Conservation (phyloP, 163 green algal genomes). For the Scenedesmus sp. region DNA sequence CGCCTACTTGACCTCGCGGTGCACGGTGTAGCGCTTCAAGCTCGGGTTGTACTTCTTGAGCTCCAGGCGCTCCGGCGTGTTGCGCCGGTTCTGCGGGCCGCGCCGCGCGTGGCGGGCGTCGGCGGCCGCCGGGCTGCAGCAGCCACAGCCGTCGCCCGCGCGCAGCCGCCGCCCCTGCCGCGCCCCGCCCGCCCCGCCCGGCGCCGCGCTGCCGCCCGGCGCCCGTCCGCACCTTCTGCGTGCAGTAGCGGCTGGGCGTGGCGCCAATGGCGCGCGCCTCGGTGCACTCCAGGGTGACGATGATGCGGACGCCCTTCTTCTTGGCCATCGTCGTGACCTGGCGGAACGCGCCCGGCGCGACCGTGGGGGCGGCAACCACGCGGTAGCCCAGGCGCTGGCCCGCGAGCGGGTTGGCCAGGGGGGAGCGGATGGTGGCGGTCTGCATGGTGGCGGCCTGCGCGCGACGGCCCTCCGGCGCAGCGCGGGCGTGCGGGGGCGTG, state of each 20-base stretch:
- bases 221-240: slow-evolving; percentile 85
- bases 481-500: no score
- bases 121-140: no score
- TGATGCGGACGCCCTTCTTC: slow-evolving; percentile 93
- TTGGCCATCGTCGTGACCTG: slow-evolving; percentile 89
- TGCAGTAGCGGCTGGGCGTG: slow-evolving; percentile 90
- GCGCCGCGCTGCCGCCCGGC: neutral
- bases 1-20: slow-evolving; percentile 69
- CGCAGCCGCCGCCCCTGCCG: neutral
- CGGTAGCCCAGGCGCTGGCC: slow-evolving; percentile 58
- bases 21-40: slow-evolving; percentile 61
- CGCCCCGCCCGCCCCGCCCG: no score
- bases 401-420: slow-evolving; percentile 45
- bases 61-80: slow-evolving; percentile 93
- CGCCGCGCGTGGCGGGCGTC: no score
- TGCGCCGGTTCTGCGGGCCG: slow-evolving; percentile 84
- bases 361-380: slow-evolving; percentile 51
- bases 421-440: no score
- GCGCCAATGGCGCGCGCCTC: slow-evolving; percentile 77
- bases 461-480: no score
- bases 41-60: slow-evolving; percentile 97
- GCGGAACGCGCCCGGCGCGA: slow-evolving; percentile 46
- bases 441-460: no score
- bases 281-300: slow-evolving; percentile 97
- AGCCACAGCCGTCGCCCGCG: no score